Conservation (phyloP, 2,329 filamentous ascomycete genomes). For the Aspergillus quadricinctus region DNA sequence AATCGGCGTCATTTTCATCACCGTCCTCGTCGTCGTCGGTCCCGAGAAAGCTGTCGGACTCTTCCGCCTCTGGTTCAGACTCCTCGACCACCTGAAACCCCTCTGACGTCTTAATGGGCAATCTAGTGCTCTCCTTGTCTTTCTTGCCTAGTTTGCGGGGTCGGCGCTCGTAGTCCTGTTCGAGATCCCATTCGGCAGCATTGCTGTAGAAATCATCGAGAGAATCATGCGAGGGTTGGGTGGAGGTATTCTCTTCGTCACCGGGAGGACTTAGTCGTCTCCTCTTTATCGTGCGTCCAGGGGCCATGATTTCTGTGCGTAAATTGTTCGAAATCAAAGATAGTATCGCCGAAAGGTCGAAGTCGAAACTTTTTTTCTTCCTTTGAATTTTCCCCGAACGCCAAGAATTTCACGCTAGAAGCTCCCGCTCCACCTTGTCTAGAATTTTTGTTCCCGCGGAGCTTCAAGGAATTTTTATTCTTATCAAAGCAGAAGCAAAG, state of each 20-base stretch:
- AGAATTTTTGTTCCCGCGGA: constrained; percentile 20
- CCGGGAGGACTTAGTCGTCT: constrained; percentile 47
- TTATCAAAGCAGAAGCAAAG: not conserved
- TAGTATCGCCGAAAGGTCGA: not conserved
- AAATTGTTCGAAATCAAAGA: not conserved
- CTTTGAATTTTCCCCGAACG: constrained; percentile 9
- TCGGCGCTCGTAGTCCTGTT: constrained; percentile 82
- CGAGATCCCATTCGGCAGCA: constrained; percentile 81
- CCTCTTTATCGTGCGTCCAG: constrained; percentile 46
- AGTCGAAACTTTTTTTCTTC: constrained; percentile 22
- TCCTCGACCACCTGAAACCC: constrained; percentile 64
- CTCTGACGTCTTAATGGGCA: constrained; percentile 83
- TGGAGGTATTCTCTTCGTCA: constrained; percentile 29
- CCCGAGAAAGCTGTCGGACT: constrained; percentile 61
- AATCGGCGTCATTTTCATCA: constrained; percentile 34
- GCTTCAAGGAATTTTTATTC: constrained; percentile 11
- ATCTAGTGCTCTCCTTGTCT: constrained; percentile 65
- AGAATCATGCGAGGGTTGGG: constrained; percentile 27
- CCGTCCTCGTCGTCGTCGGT: constrained; percentile 54
- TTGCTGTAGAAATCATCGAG: constrained; percentile 61
- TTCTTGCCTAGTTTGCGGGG: constrained; percentile 73
- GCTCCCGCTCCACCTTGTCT: constrained; percentile 18
- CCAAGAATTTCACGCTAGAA: constrained; percentile 25
- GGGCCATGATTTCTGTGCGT: constrained; percentile 39
- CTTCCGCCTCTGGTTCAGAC: constrained; percentile 43